Base-by-base conservation (phyloP, 352 stramenopile genomes). In the Globisporangium spinosum region DNA sequence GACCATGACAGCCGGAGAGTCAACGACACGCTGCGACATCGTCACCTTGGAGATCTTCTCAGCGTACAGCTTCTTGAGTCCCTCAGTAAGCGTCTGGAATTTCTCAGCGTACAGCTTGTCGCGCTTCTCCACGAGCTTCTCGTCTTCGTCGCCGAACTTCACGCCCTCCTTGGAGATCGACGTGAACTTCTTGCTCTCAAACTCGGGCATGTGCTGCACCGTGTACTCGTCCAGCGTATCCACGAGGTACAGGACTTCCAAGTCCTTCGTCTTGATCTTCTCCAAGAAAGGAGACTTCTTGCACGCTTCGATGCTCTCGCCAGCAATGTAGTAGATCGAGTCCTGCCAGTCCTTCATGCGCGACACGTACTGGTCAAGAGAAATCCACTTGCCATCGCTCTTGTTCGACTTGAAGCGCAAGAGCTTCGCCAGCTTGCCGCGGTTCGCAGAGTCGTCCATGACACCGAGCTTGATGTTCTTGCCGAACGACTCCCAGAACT, bases 281-380 rank as follows among this genome's bases (percentile, higher is more conserved):
- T 99, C 97, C 73, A 99, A 80, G 76, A 99, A 99, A 8, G 97
- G 97, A 0, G 91, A 98, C 57, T 98, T 94, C 69, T 98, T 76
- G 59, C 98, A 95, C 3, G 90, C 83, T 45, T 98, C 96, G 15
- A 94, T 85, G 40, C 78, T 94, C 68, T 98, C 93, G 59, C 93
- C 97, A n/a, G 97, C 94, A 65, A 99, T 94, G 81, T 98, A 98
- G 77, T 99, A 99, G 70, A 99, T 99, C 40, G 97, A 89, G 69
- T 99, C 97, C 75, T 99, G 98, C 97, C 97, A 99, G 40, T 99
- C 96, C 74, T 98, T 98, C 97, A 99, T 99, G 70, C 93, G 90
- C 54, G 87, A 83, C 3, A 99, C 87, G 82, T 99, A 99, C 65
- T 98, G 78, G 69, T 99, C 92, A 57, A 99, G 75, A 49, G 91